Evolutionary conservation across 129 eudicot genomes (phyloP).

Genomic region (Smallanthus sonchifolius): DNA sequence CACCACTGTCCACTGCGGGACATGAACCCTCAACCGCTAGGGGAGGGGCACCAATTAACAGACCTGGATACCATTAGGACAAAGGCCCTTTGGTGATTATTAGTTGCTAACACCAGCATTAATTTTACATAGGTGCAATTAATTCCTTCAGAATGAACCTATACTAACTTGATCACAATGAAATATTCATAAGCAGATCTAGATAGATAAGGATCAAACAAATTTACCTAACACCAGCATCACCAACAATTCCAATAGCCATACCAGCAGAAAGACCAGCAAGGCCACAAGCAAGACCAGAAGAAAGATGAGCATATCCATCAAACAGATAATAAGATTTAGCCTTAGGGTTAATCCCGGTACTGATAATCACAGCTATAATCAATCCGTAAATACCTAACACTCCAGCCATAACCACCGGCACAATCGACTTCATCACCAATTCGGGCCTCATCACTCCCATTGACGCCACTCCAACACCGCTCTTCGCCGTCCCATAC

Average conservation of each 20-base stretch:
- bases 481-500: slow-evolving; percentile 84
- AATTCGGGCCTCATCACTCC: slow-evolving; percentile 78
- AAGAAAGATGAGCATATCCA: slow-evolving; percentile 82
- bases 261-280: slow-evolving; percentile 91
- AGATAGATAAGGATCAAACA: not conserved
- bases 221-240: slow-evolving; percentile 77
- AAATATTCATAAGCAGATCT: slow-evolving; percentile 6
- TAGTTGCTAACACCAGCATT: too few species aligned
- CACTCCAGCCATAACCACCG: slow-evolving; percentile 79
- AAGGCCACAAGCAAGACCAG: slow-evolving; percentile 92
- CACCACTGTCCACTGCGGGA: too few species aligned
- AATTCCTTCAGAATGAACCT: not conserved
- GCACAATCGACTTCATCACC: slow-evolving; percentile 79
- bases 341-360: slow-evolving; percentile 63
- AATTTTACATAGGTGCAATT: too few species aligned
- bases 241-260: slow-evolving; percentile 91
- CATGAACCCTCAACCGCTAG: too few species aligned
- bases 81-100: too few species aligned
- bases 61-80: too few species aligned
- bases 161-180: not conserved
- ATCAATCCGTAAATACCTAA: slow-evolving; percentile 55
- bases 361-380: slow-evolving; percentile 38
- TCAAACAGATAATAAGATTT: slow-evolving; percentile 75
- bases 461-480: slow-evolving; percentile 79
- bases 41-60: too few species aligned